A percentile compares a stretch with the other conserved stretches of the same genome.
Evolutionary conservation across 495 filamentous ascomycete genomes (phyloP).

Genomic region (Cryomyces minteri): DNA sequence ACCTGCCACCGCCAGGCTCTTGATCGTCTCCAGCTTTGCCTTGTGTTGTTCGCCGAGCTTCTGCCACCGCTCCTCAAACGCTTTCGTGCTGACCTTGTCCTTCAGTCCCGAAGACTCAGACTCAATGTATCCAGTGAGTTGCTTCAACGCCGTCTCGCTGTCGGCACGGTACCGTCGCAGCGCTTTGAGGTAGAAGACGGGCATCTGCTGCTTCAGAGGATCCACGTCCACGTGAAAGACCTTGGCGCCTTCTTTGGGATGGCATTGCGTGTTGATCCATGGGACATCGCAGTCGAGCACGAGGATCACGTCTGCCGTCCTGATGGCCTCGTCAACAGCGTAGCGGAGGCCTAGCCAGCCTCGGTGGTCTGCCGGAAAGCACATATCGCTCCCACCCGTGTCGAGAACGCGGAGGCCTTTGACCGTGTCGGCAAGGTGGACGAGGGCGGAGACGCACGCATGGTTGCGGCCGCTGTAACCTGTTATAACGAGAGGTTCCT

Average conservation of each 20-base stretch:
- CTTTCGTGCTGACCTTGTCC: not conserved
- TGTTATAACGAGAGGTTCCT: conserved; percentile 8
- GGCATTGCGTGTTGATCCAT: conserved; percentile 47
- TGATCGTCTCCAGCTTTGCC: conserved; percentile 38
- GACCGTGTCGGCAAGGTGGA: conserved; percentile 7
- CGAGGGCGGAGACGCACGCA: conserved; percentile 1
- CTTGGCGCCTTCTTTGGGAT: conserved; percentile 34
- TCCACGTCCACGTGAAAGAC: conserved; percentile 77
- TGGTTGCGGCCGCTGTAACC: conserved; percentile 8
- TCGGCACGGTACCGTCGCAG: conserved; percentile 21
- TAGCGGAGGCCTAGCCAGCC: conserved; percentile 4
- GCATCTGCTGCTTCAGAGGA: conserved; percentile 76
- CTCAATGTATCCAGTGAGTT: conserved; percentile 15
- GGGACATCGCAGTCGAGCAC: conserved; percentile 35
- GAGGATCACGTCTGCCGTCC: conserved; percentile 11
- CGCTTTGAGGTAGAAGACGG: conserved; percentile 30
- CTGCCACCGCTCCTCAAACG: not conserved
- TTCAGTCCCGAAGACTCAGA: not conserved
- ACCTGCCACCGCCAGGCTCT: conserved; percentile 31
- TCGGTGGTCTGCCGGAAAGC: conserved; percentile 8
- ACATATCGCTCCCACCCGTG: conserved; percentile 6
- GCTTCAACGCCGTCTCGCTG: conserved; percentile 17
- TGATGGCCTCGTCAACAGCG: conserved; percentile 3
- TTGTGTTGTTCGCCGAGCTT: conserved; percentile 19
- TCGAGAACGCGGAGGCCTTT: conserved; percentile 8